These are phyloP conservation scores for Biscogniauxia mediterranea DNA, from an alignment of 2,329 filamentous ascomycete species.

Conservation along the genomic window DNA sequence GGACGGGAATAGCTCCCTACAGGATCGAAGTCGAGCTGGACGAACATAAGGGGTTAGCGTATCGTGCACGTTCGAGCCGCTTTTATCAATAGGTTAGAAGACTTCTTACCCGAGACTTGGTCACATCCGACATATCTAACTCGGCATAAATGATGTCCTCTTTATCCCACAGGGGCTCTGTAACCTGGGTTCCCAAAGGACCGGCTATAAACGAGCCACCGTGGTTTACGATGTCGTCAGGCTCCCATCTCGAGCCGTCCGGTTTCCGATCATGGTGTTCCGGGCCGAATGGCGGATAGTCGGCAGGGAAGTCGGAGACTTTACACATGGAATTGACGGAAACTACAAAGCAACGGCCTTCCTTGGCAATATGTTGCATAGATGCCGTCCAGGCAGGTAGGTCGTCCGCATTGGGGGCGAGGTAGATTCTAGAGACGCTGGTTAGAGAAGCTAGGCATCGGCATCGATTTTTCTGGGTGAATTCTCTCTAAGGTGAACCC, in stretches of 20 bases:
- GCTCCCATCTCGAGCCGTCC: slow-evolving; percentile 36
- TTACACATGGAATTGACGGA: slow-evolving; percentile 41
- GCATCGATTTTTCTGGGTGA: background rate
- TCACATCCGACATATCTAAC: slow-evolving; percentile 34
- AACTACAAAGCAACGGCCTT: slow-evolving; percentile 43
- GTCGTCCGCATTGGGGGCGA: slow-evolving; percentile 35
- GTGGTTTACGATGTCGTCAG: slow-evolving; percentile 38
- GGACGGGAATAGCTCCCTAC: slow-evolving; percentile 41
- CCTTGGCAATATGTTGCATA: slow-evolving; percentile 46
- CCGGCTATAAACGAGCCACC: slow-evolving; percentile 42
- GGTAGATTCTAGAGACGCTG: slow-evolving; percentile 28
- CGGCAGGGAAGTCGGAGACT: slow-evolving; percentile 40
- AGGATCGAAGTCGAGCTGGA: slow-evolving; percentile 41
- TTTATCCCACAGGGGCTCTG: slow-evolving; percentile 40
- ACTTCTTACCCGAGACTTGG: slow-evolving; percentile 37
- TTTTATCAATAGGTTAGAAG: background rate
- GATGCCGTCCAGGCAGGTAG: slow-evolving; percentile 38
- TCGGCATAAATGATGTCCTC: slow-evolving; percentile 40
- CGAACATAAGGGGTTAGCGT: background rate
- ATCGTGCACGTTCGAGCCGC: background rate
- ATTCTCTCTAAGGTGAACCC: slow-evolving; percentile 3
- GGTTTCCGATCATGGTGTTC: slow-evolving; percentile 38
- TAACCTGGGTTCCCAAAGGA: slow-evolving; percentile 37
- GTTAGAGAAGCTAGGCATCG: background rate
- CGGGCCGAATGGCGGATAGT: slow-evolving; percentile 41